Percentiles rank a stretch among this genome's conserved stretches.
These are phyloP conservation scores for Jaltomata sinuosa DNA, from an alignment of 257 asterid genomes.

Conservation along the genomic window DNA sequence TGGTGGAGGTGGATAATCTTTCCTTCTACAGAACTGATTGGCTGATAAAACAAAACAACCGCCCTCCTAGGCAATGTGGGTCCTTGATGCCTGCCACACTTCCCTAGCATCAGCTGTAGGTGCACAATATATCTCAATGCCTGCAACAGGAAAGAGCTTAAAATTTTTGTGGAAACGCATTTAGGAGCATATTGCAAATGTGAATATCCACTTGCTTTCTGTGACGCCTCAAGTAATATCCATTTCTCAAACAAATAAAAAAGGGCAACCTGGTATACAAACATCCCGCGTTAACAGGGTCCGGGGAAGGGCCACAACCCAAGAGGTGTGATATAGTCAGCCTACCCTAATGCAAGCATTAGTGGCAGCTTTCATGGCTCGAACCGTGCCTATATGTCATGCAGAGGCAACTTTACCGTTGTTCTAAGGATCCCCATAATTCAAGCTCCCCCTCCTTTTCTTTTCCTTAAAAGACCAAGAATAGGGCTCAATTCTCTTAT, in stretches of 20 bases:
- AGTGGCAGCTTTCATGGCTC: no score
- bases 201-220: not conserved
- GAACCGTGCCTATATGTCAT: no score
- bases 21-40: conserved; percentile 88
- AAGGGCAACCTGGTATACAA: no score
- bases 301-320: no score
- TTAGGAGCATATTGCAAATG: not conserved
- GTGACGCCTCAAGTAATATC: not conserved
- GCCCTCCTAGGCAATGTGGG: conserved; percentile 92
- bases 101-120: conserved; percentile 94
- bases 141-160: conserved; percentile 20
- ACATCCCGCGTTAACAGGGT: no score
- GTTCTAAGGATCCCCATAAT: no score
- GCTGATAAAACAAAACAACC: conserved; percentile 92
- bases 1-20: conserved; percentile 93
- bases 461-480: not conserved
- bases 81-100: conserved; percentile 95
- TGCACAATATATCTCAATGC: conserved; percentile 87
- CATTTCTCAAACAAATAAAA: not conserved
- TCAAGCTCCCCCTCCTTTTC: not conserved
- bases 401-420: no score
- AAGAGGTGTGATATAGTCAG: no score
- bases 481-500: not conserved
- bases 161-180: not conserved
- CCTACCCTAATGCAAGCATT: no score